Base-by-base conservation (phyloP, 192 early-diverging fungal genomes). In the Linnemannia exigua region DNA sequence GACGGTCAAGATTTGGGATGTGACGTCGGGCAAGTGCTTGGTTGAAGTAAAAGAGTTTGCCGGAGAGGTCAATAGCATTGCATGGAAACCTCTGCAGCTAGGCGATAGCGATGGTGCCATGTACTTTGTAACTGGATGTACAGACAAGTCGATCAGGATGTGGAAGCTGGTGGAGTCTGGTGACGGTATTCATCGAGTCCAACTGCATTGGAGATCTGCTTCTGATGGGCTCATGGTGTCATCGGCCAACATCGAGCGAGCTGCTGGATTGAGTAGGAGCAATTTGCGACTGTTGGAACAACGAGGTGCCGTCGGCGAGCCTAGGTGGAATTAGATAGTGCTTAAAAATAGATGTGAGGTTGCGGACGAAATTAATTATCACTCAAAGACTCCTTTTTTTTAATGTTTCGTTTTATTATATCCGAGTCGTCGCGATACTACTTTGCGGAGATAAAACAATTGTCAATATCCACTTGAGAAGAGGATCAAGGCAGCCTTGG, bases 401-500 rank as follows among this genome's bases (percentile, higher is more conserved):
- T 61, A 28, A 11, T 28, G 54, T 17, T 61, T 61, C 54, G 17
- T 61, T 61, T 61, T 61, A 61, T 61, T 19, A 61, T 61, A 25
- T 61, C 54, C 17, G 54, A 12, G 54, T 61, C 17, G 54, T 61
- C 54, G 54, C 54, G 54, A 61, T 61, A 28, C 54, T 61, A 28
- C 54, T 61, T 61, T 61, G 54, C 54, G 54, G 25, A 61, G 54
- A 61, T 61, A 61, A 17, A 61, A 17, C 54, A 28, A 61, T 61
- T 19, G 17, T 61, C 54, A 61, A 61, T 61, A 28, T 61, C 54
- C 54, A 61, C 54, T 61, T 61, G 54, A 61, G 54, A 61, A 61
- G 54, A 61, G 54, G 6, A 69, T 69, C 67, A 69, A 69, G 67
- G 67, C 35, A 69, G 31, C 37, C 16, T 69, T 37, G 67, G 35